Base-by-base conservation (phyloP, 1,284 basidiomycete genomes). In the Butyriboletus appendiculatus region DNA sequence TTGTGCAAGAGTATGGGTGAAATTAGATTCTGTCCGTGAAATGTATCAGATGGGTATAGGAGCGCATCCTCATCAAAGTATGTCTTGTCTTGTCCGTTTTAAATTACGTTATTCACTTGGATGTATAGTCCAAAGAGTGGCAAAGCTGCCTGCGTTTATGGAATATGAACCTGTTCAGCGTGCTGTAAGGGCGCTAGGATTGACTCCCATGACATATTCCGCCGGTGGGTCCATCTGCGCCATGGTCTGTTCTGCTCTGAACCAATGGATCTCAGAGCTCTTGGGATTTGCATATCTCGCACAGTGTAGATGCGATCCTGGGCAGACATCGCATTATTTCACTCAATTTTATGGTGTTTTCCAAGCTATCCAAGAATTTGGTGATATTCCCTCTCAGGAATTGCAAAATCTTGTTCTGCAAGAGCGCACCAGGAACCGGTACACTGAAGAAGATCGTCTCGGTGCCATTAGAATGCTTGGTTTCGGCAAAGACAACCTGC, bases 241-340 rank as follows among this genome's bases (percentile, higher is more conserved):
- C 16, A 34, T 38, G 15, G 11, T 42, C 3, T 18, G 52, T 33
- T 43, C 38, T 41, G 12, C 32, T 38, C 46, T 53, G 49, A 55
- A 33, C 57, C 24, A 28, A 52, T 40, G 39, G 1, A 26, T 35
- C 50, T 32, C 56, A 91, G 90, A 87, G 26, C 73, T 89, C 8
- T 76, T 92, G 46, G 74, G 74, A n/a, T 91, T 88, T 65, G 88
- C 83, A 0, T 92, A 92, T 63, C 72, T 85, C 50, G 84, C 87
- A 0, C 88, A 92, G 68, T 87, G 84, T 63, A 86, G 89, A 53
- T 92, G 90, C 67, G 83, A 90, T 62, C 88, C 89, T 26, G 71
- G 65, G 4, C 68, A 76, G 39, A 92, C 88, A 0, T 60, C 81
- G 5, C 64, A 72, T 15, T 87, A 90, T 66, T 90, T 88, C 69